Evolutionary conservation across 495 filamentous ascomycete species (phyloP).

Genomic region (Rusavskia elegans): DNA sequence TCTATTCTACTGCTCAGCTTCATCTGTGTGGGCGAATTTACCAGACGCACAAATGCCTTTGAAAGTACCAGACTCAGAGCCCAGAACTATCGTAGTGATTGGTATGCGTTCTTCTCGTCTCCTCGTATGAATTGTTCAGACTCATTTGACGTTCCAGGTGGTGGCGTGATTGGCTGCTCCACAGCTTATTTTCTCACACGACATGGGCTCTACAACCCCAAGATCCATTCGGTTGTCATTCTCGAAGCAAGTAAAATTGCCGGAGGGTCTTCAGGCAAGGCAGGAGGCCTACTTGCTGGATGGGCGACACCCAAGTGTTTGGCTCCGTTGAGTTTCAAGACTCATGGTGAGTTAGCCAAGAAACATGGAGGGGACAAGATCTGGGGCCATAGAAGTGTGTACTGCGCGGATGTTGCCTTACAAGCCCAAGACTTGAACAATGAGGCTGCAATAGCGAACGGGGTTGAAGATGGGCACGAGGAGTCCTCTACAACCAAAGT

Average conservation of each 20-base stretch:
- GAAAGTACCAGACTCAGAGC: background rate
- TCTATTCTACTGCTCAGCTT: background rate
- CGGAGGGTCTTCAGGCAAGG: constrained; percentile 85
- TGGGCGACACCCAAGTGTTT: constrained; percentile 6
- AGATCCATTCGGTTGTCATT: constrained; percentile 60
- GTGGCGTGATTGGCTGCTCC: constrained; percentile 83
- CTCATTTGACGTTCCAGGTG: constrained; percentile 35
- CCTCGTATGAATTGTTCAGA: background rate
- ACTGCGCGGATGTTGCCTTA: constrained; percentile 4
- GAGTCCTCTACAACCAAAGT: background rate
- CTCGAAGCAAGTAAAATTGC: constrained; percentile 79
- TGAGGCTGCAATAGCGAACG: background rate
- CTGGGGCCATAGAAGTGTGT: constrained; percentile 10
- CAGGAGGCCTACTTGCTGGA: constrained; percentile 50
- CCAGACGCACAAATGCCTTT: background rate
- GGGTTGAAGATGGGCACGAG: background rate
- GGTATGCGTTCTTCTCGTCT: background rate
- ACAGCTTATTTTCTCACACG: constrained; percentile 83
- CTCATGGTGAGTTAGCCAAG: background rate
- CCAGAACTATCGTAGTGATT: background rate
- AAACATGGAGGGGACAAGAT: constrained; percentile 8
- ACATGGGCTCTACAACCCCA: constrained; percentile 62
- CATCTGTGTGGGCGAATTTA: background rate
- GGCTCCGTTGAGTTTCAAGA: too few species aligned
- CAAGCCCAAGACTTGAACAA: constrained; percentile 4